phyloP scores from a whole-genome alignment of 805 yeast species.

The Grigorovia yakushimaensis region DNA sequence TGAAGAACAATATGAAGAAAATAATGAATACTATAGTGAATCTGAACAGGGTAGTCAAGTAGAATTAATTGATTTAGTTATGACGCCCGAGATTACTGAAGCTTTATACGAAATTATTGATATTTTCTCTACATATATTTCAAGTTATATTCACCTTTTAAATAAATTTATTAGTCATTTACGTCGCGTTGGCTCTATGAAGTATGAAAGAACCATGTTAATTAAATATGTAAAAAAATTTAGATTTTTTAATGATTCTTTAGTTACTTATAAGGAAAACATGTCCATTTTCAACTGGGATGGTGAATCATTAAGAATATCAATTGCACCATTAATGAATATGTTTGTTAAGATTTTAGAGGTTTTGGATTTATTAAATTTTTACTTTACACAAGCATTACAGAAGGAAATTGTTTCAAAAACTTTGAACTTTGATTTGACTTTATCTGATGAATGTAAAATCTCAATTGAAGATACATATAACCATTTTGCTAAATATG shows the following conservation, averaged over 20 bases:
- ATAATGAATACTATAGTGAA: neutral
- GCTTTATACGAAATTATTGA: conserved; percentile 7
- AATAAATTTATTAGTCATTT: conserved; percentile 26
- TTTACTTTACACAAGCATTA: conserved; percentile 23
- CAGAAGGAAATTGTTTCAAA: conserved; percentile 28
- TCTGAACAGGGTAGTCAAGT: neutral
- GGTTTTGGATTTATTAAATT: conserved; percentile 24
- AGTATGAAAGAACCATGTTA: conserved; percentile 26
- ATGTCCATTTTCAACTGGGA: neutral
- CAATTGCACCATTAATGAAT: conserved; percentile 15
- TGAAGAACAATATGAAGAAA: neutral
- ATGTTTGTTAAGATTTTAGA: conserved; percentile 22
- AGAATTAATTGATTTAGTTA: neutral
- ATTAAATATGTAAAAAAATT: conserved; percentile 29
- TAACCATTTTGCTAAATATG: conserved; percentile 27
- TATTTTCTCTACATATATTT: conserved; percentile 19
- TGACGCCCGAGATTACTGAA: conserved; percentile 7
- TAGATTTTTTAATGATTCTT: conserved; percentile 25
- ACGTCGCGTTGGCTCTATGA: conserved; percentile 23
- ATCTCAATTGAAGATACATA: conserved; percentile 21
- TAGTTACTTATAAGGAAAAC: conserved; percentile 7
- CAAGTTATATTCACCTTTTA: conserved; percentile 22
- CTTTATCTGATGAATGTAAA: conserved; percentile 16
- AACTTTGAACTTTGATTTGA: conserved; percentile 23
- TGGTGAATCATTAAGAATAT: conserved; percentile 4